Conservation (phyloP, 2,329 filamentous ascomycete species). For the Chrysosporium keratinophilum region DNA sequence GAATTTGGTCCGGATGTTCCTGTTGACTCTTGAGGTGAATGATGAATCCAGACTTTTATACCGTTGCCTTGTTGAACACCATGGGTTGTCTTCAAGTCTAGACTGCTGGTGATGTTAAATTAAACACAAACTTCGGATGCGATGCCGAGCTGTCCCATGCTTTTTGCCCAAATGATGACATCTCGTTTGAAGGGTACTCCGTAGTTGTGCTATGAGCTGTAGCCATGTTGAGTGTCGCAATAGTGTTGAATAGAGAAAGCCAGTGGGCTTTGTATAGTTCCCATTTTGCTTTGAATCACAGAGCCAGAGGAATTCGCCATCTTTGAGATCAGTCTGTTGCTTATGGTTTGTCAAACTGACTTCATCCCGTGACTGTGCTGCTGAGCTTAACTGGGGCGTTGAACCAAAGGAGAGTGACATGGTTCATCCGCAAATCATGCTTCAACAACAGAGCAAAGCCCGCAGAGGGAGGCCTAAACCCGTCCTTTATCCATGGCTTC, state of each 20-base stretch:
- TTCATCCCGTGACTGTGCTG: constrained; percentile 8
- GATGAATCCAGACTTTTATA: background rate
- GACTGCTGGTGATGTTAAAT: background rate
- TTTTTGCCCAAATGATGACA: constrained; percentile 1
- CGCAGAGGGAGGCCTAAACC: background rate
- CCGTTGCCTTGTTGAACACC: background rate
- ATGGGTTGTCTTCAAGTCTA: background rate
- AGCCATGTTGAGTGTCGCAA: no score
- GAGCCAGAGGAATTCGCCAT: background rate
- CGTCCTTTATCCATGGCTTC: background rate
- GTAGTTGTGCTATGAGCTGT: background rate
- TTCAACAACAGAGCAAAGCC: constrained; percentile 12
- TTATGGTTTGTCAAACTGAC: constrained; percentile 11
- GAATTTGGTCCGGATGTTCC: constrained; percentile 48
- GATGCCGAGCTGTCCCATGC: background rate
- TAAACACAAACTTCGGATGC: background rate
- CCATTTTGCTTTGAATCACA: background rate
- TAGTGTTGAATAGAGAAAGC: no score
- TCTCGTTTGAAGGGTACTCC: background rate
- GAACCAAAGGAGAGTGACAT: constrained; percentile 5
- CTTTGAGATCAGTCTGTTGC: background rate
- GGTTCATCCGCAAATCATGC: constrained; percentile 11
- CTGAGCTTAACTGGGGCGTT: constrained; percentile 7
- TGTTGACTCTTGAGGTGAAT: background rate
- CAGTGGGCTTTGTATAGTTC: background rate